phyloP scores from a whole-genome alignment of 768 basidiomycete species.

The Leccinum longicurvipes region DNA sequence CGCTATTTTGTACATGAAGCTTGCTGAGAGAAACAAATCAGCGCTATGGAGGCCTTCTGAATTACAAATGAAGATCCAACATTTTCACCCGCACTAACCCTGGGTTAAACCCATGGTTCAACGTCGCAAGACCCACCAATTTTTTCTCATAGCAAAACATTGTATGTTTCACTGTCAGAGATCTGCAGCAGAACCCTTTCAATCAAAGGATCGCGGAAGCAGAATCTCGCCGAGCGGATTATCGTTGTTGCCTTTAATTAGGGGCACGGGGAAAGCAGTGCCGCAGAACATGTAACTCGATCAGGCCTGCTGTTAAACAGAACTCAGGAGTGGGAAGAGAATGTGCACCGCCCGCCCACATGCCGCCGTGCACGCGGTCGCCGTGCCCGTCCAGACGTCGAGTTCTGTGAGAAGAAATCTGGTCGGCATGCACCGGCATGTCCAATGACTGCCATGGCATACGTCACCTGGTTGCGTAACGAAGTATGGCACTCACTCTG shows the following conservation, averaged over 20 bases:
- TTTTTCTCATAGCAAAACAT: neutral
- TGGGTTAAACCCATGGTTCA: neutral
- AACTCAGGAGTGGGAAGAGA: neutral
- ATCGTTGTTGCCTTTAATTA: neutral
- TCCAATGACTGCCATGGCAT: neutral
- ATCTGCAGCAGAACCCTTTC: neutral
- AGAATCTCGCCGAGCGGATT: neutral
- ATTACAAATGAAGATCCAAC: neutral
- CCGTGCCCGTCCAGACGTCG: neutral
- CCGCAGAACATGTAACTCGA: neutral
- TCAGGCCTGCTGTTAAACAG: too few relatives aligned
- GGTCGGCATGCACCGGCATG: neutral
- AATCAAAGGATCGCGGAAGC: neutral
- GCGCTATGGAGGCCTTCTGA: neutral
- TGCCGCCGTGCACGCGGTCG: neutral
- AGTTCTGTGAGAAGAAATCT: neutral
- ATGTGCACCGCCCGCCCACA: neutral
- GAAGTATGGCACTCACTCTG: neutral
- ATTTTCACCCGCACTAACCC: neutral
- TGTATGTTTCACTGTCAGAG: neutral
- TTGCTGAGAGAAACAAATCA: neutral
- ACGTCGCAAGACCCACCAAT: neutral
- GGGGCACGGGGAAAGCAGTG: neutral
- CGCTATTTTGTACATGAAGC: neutral
- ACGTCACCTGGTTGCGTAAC: neutral